Conservation (phyloP, 306 rosid genomes). For the Hippophae tibetana region DNA sequence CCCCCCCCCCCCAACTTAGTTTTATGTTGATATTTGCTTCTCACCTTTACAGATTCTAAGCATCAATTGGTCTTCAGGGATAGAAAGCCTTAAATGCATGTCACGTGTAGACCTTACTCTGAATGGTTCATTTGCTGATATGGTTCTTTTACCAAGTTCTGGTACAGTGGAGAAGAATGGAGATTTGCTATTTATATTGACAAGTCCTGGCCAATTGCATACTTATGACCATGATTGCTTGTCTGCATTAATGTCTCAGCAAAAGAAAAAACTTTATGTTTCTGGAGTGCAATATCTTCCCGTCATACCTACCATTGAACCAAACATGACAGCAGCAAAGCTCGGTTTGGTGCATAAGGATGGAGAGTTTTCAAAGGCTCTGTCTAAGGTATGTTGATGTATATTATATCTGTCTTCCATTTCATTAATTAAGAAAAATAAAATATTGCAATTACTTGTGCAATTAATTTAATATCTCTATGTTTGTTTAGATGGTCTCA, state of each 20-base stretch:
- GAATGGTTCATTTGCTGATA: constrained; percentile 75
- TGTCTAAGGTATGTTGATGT: constrained; percentile 47
- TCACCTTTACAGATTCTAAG: constrained; percentile 50
- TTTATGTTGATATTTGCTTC: constrained; percentile 19
- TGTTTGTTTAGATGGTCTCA: constrained; percentile 35
- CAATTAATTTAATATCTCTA: constrained; percentile 1
- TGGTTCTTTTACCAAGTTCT: constrained; percentile 44
- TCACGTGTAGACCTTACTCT: constrained; percentile 56
- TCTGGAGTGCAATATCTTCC: constrained; percentile 41
- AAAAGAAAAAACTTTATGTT: constrained; percentile 30
- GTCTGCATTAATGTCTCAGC: constrained; percentile 42
- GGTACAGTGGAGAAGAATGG: constrained; percentile 27
- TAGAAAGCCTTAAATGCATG: constrained; percentile 55
- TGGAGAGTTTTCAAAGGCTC: constrained; percentile 27
- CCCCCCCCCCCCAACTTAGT: background rate
- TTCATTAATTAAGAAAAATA: no score
- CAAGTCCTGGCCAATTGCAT: constrained; percentile 73
- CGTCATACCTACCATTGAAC: constrained; percentile 63
- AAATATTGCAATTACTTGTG: constrained; percentile 31
- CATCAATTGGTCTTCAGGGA: constrained; percentile 70
- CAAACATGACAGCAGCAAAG: constrained; percentile 52
- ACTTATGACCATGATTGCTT: constrained; percentile 42
- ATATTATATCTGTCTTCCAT: constrained; percentile 6
- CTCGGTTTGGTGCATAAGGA: constrained; percentile 42
- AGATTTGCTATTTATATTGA: constrained; percentile 50